Percentiles rank a stretch among this genome's conserved stretches.
These are phyloP conservation scores for Russula virescens DNA, from an alignment of 768 basidiomycete genomes.

Conservation along the genomic window DNA sequence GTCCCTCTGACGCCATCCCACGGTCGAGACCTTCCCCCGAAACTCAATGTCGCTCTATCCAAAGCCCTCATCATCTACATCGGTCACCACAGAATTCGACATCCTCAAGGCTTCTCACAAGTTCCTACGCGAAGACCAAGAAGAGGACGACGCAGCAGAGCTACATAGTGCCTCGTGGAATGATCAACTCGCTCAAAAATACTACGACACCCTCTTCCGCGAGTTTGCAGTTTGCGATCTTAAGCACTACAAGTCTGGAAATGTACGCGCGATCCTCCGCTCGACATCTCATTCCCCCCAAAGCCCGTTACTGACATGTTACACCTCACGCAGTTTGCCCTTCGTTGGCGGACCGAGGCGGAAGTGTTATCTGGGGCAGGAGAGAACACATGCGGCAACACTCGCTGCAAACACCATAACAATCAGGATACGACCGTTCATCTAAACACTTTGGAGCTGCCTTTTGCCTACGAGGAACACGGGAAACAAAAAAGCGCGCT, in stretches of 20 bases:
- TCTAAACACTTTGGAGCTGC: constrained; percentile 79
- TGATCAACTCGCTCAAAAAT: constrained; percentile 80
- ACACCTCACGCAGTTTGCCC: constrained; percentile 53
- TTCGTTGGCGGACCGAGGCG: constrained; percentile 89
- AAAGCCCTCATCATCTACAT: not conserved
- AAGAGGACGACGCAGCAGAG: constrained; percentile 44
- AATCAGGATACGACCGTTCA: constrained; percentile 26
- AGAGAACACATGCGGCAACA: constrained; percentile 83
- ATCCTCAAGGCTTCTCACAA: constrained; percentile 70
- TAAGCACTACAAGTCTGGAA: constrained; percentile 92
- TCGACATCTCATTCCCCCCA: not conserved
- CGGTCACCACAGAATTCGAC: constrained; percentile 54
- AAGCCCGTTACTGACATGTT: not conserved
- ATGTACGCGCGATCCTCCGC: constrained; percentile 42
- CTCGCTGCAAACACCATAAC: constrained; percentile 64
- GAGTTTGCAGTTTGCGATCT: constrained; percentile 91
- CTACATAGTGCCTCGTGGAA: constrained; percentile 55
- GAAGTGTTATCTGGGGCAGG: constrained; percentile 86
- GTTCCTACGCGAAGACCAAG: constrained; percentile 50
- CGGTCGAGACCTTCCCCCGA: constrained; percentile 1
- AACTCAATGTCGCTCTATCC: not conserved
- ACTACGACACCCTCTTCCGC: constrained; percentile 82
- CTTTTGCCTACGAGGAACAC: constrained; percentile 82
- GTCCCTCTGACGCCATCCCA: not conserved
- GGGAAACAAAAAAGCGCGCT: constrained; percentile 71